Evolutionary conservation across 73 alveolate genomes (phyloP), one percentile per base, ranked within the genome.

Genomic region (Effrenium voratum): DNA sequence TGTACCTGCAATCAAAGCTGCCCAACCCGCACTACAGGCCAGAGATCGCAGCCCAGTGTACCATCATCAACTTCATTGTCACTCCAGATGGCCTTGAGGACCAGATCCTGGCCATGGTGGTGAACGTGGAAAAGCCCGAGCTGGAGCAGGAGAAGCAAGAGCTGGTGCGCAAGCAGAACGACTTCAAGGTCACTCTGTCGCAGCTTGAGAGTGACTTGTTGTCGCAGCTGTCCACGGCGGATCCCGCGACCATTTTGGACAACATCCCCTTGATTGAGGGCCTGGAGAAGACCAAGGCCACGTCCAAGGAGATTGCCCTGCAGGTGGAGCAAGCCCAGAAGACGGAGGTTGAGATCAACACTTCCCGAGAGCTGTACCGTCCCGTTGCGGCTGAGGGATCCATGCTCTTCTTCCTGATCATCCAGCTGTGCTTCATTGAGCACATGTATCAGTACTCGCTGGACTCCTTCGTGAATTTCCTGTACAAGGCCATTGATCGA

Each of bases 361-460:
- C 99, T 72, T 99, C 99, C 72, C 99, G 99, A 99, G 99, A 99
- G 99, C 99, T 99, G 26, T 99, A 99, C 99, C 99, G 99, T 99
- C 98, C 98, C 36, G 99, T 99, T 1, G 99, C 99, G 57, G 99
- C 99, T 43, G 99, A 99, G 99, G 99, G 99, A 98, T 99, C 99
- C 46, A 99, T 99, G 99, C 99, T 99, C 87, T 99, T 99, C 99
- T 99, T 99, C 99, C 99, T 99, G 84, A 99, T 99, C 91, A 99
- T 99, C 83, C 99, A 99, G 99, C 99, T 99, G 77, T 99, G 99
- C 98, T 99, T 99, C 99, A 99, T 99, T 95, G 99, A 99, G 99
- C 99, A 99, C 99, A 99, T 99, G 99, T 99, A 99, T 99, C 99
- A 99, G 99, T 99, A 99, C 99, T 99, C 99, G 16, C 99, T 99